Evolutionary conservation across 1,284 basidiomycete genomes (phyloP), one percentile per base, ranked within the genome.

Genomic region (Phlebopus sp.): DNA sequence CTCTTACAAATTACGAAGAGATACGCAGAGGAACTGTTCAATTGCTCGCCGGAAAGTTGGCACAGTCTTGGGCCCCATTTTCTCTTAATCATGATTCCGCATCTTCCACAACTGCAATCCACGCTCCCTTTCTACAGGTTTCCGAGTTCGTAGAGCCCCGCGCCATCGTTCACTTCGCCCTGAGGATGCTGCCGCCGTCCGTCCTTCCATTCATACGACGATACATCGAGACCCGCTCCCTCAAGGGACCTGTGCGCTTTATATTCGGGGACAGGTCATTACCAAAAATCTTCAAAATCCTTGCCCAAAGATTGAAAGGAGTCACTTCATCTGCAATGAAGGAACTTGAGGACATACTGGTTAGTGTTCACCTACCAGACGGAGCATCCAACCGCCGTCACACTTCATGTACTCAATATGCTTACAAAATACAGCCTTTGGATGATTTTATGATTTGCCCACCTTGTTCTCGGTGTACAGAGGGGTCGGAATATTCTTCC

Each of bases 81-180:
- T 55, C 63, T 35, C 58, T 81, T 8, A 71, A 75, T 52, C 73
- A 81, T 50, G 74, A 82, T 51, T 75, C 74, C n/a, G 55, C 62
- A 1, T 66, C 75, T 29, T 74, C 76, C 4, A 64, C 59, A 41
- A 49, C 79, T 25, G 50, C 73, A 11, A 69, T 74, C 51, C 63
- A 73, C 36, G 61, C 64, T 5, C 67, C 72, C 15, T 59, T 69
- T 30, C 46, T 71, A 25, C 37, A 52, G 25, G 44, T 18, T 41
- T 42, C 42, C 18, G 44, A 53, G 49, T 39, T 21, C 21, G 50
- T 49, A 25, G 49, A 30, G 37, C 55, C 55, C 44, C 54, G 48
- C 43, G 66, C 72, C 6, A 60, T 70, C 44, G 56, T 75, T 42
- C 61, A 73, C 46, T 76, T 81, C 58, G 54, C 74, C 31, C 58